phyloP scores from a whole-genome alignment of 2,329 filamentous ascomycete genomes.

The Penicillium sp. region DNA sequence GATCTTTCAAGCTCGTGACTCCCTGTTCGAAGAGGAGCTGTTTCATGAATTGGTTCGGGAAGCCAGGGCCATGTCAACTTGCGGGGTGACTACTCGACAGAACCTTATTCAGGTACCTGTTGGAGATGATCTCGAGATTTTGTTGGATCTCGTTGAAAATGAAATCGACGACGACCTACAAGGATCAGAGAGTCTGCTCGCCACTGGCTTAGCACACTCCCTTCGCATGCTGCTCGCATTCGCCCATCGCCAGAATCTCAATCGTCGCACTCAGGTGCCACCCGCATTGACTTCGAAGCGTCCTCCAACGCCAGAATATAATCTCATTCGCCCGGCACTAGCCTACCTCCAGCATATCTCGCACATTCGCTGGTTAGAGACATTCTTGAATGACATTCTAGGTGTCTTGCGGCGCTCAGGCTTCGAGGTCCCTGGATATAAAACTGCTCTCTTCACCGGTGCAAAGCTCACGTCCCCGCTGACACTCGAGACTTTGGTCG shows the following conservation, averaged over 20 bases:
- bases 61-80: slow-evolving; percentile 63
- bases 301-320: slow-evolving; percentile 47
- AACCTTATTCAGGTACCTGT: slow-evolving; percentile 53
- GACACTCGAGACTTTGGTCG: slow-evolving; percentile 39
- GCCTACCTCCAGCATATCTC: slow-evolving; percentile 48
- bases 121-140: slow-evolving; percentile 51
- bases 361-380: slow-evolving; percentile 32
- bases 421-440: slow-evolving; percentile 26
- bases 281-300: slow-evolving; percentile 50
- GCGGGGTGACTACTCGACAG: slow-evolving; percentile 61
- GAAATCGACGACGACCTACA: slow-evolving; percentile 26
- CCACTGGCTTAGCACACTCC: slow-evolving; percentile 60
- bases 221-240: slow-evolving; percentile 72
- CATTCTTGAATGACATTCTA: slow-evolving; percentile 29
- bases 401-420: slow-evolving; percentile 31
- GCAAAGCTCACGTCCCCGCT: slow-evolving; percentile 13
- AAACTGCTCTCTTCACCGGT: slow-evolving; percentile 24
- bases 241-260: slow-evolving; percentile 68
- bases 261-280: slow-evolving; percentile 58
- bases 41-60: slow-evolving; percentile 87
- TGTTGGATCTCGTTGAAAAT: slow-evolving; percentile 62
- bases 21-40: slow-evolving; percentile 62
- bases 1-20: slow-evolving; percentile 43
- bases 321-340: slow-evolving; percentile 56
- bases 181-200: slow-evolving; percentile 42